Evolutionary conservation across 1,139 yeast genomes (phyloP), one percentile per base, ranked within the genome.

Genomic region (Debaryomycetaceae sp.): DNA sequence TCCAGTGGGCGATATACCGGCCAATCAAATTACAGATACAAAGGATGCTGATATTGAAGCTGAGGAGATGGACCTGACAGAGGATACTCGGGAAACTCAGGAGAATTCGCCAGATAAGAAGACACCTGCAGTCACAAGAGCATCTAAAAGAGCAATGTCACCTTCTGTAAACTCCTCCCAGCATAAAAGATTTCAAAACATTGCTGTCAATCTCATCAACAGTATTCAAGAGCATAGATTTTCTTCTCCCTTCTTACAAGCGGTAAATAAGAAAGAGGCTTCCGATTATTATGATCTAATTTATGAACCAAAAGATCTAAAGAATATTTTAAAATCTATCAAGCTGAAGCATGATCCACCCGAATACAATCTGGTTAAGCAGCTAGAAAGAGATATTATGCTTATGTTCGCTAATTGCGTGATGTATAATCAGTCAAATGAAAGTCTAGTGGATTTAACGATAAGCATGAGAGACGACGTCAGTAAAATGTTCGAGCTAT

Each of bases 401-500:
- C 68, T 83, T 44, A 86, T 87, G 95, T 85, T 84, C 66, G 87
- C 93, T 42, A 87, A 87, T 61, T 87, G 93, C 34, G 77, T 86
- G 13, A 87, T 87, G 95, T 87, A 83, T 63, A 87, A 87, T 60
- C 78, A 80, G 49, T 76, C 80, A 51, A 83, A 78, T 51, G 79
- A 83, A 35, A 88, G 83, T 47, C 74, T 84, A 55, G 80, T 79
- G 24, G 65, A 66, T 37, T 76, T 87, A 72, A 80, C 90, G 1
- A 68, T 77, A 48, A 87, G 81, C 50, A 86, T 87, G 93, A 78
- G 76, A 62, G 65, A 70, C 37, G 87, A 81, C 41, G 77, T 81
- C 7, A 70, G 71, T 27, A 72, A 68, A 24, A 65, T 78, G 36
- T 72, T 81, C 50, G 68, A 76, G 46, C 64, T 82, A 60, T 79